These are phyloP conservation scores for Barbarea vulgaris DNA, from an alignment of 345 rosid species.

Conservation along the genomic window DNA sequence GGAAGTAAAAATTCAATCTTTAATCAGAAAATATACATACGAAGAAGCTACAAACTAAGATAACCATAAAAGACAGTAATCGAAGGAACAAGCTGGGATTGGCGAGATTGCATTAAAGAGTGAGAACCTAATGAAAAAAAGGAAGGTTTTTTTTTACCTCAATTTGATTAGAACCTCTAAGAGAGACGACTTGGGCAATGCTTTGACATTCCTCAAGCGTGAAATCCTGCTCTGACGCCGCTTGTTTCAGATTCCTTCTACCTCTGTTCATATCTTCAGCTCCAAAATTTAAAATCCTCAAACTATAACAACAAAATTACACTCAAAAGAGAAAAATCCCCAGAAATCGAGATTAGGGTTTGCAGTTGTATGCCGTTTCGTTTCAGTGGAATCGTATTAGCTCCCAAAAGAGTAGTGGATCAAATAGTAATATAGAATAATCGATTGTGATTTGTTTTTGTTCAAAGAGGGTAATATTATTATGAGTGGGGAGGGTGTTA, in stretches of 20 bases:
- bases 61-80: neutral
- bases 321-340: neutral
- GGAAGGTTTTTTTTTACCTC: conserved; percentile 50
- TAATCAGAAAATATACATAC: neutral
- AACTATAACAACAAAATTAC: neutral
- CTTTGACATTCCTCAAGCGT: conserved; percentile 67
- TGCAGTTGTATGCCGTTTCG: conserved; percentile 26
- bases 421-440: no score
- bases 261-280: conserved; percentile 65
- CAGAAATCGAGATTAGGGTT: conserved; percentile 36
- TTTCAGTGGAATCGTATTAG: neutral
- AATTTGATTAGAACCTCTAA: conserved; percentile 86
- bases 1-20: conserved; percentile 6
- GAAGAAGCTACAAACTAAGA: neutral
- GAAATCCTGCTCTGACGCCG: conserved; percentile 56
- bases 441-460: neutral
- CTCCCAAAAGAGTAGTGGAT: neutral
- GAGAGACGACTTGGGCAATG: conserved; percentile 76
- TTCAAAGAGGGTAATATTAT: neutral
- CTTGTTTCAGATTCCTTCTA: conserved; percentile 84
- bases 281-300: neutral
- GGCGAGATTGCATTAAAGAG: neutral
- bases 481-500: neutral
- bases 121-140: neutral
- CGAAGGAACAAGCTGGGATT: neutral